Percentiles rank a stretch among this genome's conserved stretches.
Evolutionary conservation across 2,329 filamentous ascomycete species (phyloP).

Genomic region (Botrytis byssoidea): DNA sequence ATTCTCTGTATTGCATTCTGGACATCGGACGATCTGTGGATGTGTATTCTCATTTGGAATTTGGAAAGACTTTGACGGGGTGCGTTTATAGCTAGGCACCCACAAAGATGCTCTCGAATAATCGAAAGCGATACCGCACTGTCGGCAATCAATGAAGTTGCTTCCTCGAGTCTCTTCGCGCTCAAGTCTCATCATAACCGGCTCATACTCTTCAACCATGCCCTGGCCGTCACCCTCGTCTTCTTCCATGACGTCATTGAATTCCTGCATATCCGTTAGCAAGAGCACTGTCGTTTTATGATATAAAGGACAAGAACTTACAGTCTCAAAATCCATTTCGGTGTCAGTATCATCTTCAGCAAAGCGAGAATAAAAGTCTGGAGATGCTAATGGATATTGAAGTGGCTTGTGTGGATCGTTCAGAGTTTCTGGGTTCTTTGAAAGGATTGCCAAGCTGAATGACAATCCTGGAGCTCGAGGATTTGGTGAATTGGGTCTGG

Average conservation of each 20-base stretch:
- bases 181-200: background rate
- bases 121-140: background rate
- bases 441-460: background rate
- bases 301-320: background rate
- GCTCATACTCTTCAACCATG: background rate
- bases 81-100: background rate
- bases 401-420: background rate
- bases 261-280: background rate
- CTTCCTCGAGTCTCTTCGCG: constrained; percentile 1
- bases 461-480: background rate
- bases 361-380: background rate
- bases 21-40: background rate
- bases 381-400: background rate
- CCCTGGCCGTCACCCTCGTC: background rate
- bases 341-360: background rate
- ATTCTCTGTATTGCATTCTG: background rate
- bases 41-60: background rate
- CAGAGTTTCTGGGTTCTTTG: background rate
- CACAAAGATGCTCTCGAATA: background rate
- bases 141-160: background rate
- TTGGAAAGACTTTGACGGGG: background rate
- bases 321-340: too few relatives aligned
- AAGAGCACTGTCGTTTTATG: background rate
- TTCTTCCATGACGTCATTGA: background rate
- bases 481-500: background rate